phyloP scores from a whole-genome alignment of 208 protist genomes.

The Trypanosoma melophagium region DNA sequence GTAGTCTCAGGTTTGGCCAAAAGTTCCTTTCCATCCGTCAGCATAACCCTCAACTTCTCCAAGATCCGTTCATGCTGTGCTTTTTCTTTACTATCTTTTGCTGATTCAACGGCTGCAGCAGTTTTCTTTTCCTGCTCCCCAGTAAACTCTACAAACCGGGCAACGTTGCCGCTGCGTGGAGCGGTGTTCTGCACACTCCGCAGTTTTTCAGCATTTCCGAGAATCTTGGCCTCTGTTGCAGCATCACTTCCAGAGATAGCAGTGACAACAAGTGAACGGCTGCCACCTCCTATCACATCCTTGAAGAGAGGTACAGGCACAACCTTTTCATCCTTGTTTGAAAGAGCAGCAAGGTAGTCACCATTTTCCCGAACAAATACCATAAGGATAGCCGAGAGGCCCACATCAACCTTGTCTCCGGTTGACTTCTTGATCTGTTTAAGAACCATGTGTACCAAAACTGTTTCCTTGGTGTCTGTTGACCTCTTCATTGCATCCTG shows the following conservation, averaged over 20 bases:
- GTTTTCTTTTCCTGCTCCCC: conserved; percentile 33
- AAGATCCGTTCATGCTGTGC: conserved; percentile 26
- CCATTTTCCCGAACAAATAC: conserved; percentile 33
- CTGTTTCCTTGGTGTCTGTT: conserved; percentile 32
- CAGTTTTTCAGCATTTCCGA: conserved; percentile 33
- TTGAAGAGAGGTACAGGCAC: conserved; percentile 46
- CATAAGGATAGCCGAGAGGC: conserved; percentile 39
- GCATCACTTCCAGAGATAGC: conserved; percentile 33
- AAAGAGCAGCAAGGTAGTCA: conserved; percentile 40
- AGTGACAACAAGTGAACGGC: conserved; percentile 36
- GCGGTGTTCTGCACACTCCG: conserved; percentile 38
- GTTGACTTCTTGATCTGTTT: conserved; percentile 31
- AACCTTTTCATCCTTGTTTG: conserved; percentile 40
- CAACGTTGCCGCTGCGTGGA: conserved; percentile 61
- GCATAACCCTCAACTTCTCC: conserved; percentile 42
- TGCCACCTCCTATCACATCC: conserved; percentile 45
- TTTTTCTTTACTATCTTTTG: conserved; percentile 31
- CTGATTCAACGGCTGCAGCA: conserved; percentile 20
- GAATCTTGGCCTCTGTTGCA: conserved; percentile 31
- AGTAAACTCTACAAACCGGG: conserved; percentile 63
- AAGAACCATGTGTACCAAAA: conserved; percentile 45
- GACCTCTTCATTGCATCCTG: conserved; percentile 26
- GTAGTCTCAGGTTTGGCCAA: conserved; percentile 32
- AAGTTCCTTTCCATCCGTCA: conserved; percentile 44
- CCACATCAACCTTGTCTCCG: conserved; percentile 31